A percentile compares a stretch with the other conserved stretches of the same genome.
Conservation (phyloP, 805 yeast species). For the Lachancea mirantina region DNA sequence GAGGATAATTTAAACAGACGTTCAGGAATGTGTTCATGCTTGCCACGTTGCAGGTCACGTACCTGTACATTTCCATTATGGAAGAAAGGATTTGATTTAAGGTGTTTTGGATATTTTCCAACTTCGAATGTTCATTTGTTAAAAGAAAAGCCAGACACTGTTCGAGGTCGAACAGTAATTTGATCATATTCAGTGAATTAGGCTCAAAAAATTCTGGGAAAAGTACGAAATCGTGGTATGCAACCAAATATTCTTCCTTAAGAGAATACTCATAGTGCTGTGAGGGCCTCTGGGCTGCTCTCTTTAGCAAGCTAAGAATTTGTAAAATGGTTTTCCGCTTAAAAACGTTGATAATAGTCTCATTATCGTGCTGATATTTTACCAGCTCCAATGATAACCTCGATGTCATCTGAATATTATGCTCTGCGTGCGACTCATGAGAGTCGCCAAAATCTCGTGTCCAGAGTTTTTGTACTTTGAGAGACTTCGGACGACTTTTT, state of each 20-base stretch:
- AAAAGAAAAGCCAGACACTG: constrained; percentile 1
- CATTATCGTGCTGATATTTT: constrained; percentile 23
- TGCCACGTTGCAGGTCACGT: constrained; percentile 11
- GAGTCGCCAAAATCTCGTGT: no score
- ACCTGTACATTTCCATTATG: constrained; percentile 9
- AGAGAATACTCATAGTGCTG: constrained; percentile 18
- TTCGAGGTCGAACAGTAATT: constrained; percentile 10
- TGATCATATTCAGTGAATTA: constrained; percentile 12
- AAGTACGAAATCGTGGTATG: constrained; percentile 28
- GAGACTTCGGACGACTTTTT: constrained; percentile 4
- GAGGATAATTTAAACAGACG: constrained; percentile 20
- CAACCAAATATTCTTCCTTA: constrained; percentile 27
- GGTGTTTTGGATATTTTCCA: constrained; percentile 2
- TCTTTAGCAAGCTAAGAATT: constrained; percentile 23
- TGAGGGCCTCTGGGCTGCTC: constrained; percentile 7
- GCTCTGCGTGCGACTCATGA: constrained; percentile 3
- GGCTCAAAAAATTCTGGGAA: constrained; percentile 30
- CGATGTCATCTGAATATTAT: constrained; percentile 12
- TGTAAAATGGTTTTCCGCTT: constrained; percentile 30
- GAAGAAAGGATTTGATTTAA: constrained; percentile 11
- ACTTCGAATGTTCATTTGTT: constrained; percentile 1
- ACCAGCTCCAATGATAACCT: constrained; percentile 17
- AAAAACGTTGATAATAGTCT: constrained; percentile 22
- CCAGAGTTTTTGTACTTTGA: constrained; percentile 4
- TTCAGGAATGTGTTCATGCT: constrained; percentile 18